Conservation (phyloP, 2,329 filamentous ascomycete species). For the Cercospora beticola region DNA sequence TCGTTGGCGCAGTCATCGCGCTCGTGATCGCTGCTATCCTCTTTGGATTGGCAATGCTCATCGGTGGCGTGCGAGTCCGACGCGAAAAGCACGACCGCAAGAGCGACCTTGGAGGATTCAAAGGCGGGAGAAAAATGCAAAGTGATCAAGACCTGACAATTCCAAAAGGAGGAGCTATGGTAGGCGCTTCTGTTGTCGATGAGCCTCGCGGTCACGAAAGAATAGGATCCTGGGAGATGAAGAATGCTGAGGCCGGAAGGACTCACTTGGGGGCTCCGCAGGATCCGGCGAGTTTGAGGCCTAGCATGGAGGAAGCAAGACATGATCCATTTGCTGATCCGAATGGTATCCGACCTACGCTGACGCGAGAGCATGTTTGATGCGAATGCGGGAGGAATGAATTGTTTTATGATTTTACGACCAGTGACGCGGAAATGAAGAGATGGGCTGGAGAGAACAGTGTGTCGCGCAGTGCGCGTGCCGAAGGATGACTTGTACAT, state of each 20-base stretch:
- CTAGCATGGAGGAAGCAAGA: slow-evolving; percentile 45
- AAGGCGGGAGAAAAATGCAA: slow-evolving; percentile 54
- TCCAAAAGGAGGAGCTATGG: slow-evolving; percentile 44
- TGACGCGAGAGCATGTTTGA: slow-evolving; percentile 51
- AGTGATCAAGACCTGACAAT: slow-evolving; percentile 55
- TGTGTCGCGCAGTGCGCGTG: background rate
- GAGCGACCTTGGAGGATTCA: slow-evolving; percentile 54
- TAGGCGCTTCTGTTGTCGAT: slow-evolving; percentile 37
- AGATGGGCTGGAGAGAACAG: background rate
- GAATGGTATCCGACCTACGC: slow-evolving; percentile 44
- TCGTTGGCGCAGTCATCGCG: slow-evolving; percentile 57
- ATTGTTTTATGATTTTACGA: background rate
- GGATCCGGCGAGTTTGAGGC: slow-evolving; percentile 33
- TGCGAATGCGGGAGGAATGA: background rate
- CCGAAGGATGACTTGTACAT: background rate
- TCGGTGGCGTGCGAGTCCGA: slow-evolving; percentile 50
- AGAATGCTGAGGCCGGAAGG: slow-evolving; percentile 38
- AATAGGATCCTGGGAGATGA: slow-evolving; percentile 59
- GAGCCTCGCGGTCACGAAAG: slow-evolving; percentile 50
- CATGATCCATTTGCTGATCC: slow-evolving; percentile 38
- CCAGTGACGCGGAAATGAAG: background rate
- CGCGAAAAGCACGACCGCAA: slow-evolving; percentile 31
- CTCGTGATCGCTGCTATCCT: slow-evolving; percentile 48
- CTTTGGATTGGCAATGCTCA: slow-evolving; percentile 44
- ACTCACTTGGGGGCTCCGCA: slow-evolving; percentile 7